phyloP scores from a whole-genome alignment of 2,329 filamentous ascomycete species.

The Arthrobotrys musiformis region DNA sequence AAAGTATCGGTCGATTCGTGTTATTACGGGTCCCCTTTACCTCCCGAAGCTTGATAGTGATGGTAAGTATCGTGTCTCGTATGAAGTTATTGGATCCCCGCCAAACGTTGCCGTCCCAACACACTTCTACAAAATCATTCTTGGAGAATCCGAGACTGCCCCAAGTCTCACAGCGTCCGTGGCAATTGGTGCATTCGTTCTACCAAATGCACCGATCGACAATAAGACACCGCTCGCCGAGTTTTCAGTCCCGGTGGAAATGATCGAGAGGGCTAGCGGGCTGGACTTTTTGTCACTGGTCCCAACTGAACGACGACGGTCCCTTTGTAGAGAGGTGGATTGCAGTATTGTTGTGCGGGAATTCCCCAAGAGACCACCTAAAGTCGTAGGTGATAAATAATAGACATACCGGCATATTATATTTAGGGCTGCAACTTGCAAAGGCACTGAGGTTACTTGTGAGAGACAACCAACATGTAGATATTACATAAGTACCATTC shows the following conservation, averaged over 20 bases:
- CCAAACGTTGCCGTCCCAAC: conserved; percentile 96
- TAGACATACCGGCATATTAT: neutral
- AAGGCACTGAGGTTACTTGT: neutral
- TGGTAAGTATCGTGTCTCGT: conserved; percentile 93
- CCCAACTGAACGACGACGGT: conserved; percentile 76
- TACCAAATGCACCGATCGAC: conserved; percentile 88
- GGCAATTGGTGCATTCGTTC: conserved; percentile 89
- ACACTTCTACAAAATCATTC: conserved; percentile 99
- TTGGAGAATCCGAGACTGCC: conserved; percentile 74
- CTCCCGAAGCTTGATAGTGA: conserved; percentile 86
- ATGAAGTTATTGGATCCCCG: conserved; percentile 94
- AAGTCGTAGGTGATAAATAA: conserved; percentile 3
- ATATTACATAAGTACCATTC: neutral
- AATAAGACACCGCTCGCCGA: conserved; percentile 88
- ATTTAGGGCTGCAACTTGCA: neutral
- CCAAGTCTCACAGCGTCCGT: conserved; percentile 72
- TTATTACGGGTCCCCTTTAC: conserved; percentile 94
- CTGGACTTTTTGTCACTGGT: conserved; percentile 89
- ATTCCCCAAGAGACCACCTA: conserved; percentile 67
- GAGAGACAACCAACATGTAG: neutral
- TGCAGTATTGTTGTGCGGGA: conserved; percentile 87
- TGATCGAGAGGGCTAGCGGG: conserved; percentile 88
- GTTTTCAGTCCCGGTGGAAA: conserved; percentile 95
- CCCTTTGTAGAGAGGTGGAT: conserved; percentile 84
- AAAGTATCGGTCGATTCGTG: conserved; percentile 84